A percentile compares a stretch with the other conserved stretches of the same genome.
Conservation (phyloP, 352 stramenopile species). For the Pythium biforme region DNA sequence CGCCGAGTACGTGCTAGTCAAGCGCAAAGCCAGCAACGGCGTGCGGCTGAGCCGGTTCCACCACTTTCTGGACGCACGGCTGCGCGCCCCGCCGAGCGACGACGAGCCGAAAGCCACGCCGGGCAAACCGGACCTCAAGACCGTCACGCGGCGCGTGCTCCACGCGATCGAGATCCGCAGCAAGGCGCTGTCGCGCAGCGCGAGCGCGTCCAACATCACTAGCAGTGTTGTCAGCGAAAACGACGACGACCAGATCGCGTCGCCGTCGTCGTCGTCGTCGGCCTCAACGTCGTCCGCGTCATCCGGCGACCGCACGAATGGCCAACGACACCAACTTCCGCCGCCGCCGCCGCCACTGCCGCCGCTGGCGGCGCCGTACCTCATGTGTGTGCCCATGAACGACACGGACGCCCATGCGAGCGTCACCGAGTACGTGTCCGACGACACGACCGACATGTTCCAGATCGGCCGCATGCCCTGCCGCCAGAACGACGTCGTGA, state of each 20-base stretch:
- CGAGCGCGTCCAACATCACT: background rate
- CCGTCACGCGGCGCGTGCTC: constrained; percentile 55
- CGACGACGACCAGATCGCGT: constrained; percentile 8
- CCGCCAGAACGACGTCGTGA: constrained; percentile 73
- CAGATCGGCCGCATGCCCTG: constrained; percentile 82
- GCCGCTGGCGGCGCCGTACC: constrained; percentile 24
- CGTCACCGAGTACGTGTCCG: constrained; percentile 60
- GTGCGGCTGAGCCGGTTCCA: constrained; percentile 56
- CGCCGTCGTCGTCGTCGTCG: constrained; percentile 3
- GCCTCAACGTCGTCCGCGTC: background rate
- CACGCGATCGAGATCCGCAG: constrained; percentile 37
- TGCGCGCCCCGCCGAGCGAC: background rate
- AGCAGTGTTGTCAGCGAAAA: background rate
- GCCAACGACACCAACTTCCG: background rate
- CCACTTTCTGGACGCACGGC: constrained; percentile 34
- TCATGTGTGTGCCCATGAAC: constrained; percentile 75
- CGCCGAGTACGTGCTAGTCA: constrained; percentile 54
- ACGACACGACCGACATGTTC: constrained; percentile 63
- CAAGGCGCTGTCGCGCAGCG: background rate
- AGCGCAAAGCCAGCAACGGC: constrained; percentile 51
- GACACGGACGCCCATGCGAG: constrained; percentile 53
- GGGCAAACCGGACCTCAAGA: constrained; percentile 40
- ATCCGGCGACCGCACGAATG: background rate
- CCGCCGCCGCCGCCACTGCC: background rate
- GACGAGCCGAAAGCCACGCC: background rate